Percentiles rank a stretch among this genome's conserved stretches.
Evolutionary conservation across 2,329 filamentous ascomycete genomes (phyloP).

Genomic region (Fonsecaea erecta): DNA sequence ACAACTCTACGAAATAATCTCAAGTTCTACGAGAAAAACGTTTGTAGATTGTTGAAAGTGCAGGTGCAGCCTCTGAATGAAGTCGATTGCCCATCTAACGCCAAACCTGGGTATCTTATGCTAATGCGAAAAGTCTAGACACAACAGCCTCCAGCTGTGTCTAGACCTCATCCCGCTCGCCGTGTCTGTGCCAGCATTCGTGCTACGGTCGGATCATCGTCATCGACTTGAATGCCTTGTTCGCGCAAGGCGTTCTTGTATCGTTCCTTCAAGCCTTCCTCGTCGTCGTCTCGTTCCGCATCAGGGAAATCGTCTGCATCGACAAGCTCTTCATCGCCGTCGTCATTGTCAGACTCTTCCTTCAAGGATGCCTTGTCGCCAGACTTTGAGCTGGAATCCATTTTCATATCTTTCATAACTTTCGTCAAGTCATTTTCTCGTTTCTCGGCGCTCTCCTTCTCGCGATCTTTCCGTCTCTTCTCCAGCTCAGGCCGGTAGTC

Average conservation of each 20-base stretch:
- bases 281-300: conserved; percentile 64
- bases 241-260: conserved; percentile 76
- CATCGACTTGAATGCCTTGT: conserved; percentile 49
- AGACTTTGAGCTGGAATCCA: conserved; percentile 46
- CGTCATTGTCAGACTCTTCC: conserved; percentile 53
- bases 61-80: not conserved
- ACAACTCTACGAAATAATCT: not conserved
- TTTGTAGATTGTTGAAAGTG: not conserved
- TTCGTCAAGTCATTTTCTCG: conserved; percentile 84
- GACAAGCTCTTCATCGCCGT: conserved; percentile 47
- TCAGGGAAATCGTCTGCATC: conserved; percentile 54
- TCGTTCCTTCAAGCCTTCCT: conserved; percentile 71
- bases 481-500: conserved; percentile 95
- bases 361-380: conserved; percentile 49
- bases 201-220: conserved; percentile 58
- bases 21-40: not conserved
- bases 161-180: conserved; percentile 18
- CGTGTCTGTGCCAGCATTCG: conserved; percentile 29
- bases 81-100: conserved; percentile 13
- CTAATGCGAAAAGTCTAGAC: conserved; percentile 9
- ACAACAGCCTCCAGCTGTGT: not conserved
- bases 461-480: conserved; percentile 72
- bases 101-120: conserved; percentile 35
- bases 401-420: conserved; percentile 91
- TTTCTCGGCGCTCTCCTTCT: conserved; percentile 71